Percentiles rank a stretch among this genome's conserved stretches.
These are phyloP conservation scores for Haplosporangium sp. DNA, from an alignment of 371 early-diverging fungal species.

Conservation along the genomic window DNA sequence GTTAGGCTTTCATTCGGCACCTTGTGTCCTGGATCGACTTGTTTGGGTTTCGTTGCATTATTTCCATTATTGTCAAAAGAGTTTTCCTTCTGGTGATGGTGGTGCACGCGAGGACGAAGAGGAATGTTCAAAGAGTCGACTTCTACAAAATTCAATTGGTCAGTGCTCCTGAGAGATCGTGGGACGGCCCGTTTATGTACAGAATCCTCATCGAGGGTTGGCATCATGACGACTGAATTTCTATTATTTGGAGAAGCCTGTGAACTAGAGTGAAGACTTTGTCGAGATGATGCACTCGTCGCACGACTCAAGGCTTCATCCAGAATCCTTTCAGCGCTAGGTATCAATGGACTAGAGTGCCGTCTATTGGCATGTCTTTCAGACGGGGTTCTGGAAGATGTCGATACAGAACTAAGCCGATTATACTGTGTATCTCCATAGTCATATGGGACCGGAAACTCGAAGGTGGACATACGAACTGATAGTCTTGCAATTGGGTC, in stretches of 20 bases:
- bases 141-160: neutral
- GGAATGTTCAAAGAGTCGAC: slow-evolving; percentile 13
- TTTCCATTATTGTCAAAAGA: neutral
- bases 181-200: neutral
- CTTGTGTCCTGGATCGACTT: no score
- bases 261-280: slow-evolving; percentile 3
- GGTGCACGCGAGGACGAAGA: neutral
- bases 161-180: neutral
- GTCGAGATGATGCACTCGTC: slow-evolving; percentile 18
- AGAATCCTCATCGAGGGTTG: slow-evolving; percentile 21
- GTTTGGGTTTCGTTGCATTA: no score
- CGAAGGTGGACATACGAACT: slow-evolving; percentile 25
- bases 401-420: slow-evolving; percentile 11
- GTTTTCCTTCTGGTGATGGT: neutral
- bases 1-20: neutral
- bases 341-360: slow-evolving; percentile 44
- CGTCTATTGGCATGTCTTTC: slow-evolving; percentile 8
- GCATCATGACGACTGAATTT: slow-evolving; percentile 26
- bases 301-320: slow-evolving; percentile 23
- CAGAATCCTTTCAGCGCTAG: slow-evolving; percentile 20
- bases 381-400: neutral
- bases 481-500: slow-evolving; percentile 10
- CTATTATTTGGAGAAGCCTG: slow-evolving; percentile 12
- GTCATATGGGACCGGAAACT: slow-evolving; percentile 25
- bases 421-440: slow-evolving; percentile 8